Evolutionary conservation across 139 green algal genomes (phyloP).

Genomic region (Dunaliella sp.): DNA sequence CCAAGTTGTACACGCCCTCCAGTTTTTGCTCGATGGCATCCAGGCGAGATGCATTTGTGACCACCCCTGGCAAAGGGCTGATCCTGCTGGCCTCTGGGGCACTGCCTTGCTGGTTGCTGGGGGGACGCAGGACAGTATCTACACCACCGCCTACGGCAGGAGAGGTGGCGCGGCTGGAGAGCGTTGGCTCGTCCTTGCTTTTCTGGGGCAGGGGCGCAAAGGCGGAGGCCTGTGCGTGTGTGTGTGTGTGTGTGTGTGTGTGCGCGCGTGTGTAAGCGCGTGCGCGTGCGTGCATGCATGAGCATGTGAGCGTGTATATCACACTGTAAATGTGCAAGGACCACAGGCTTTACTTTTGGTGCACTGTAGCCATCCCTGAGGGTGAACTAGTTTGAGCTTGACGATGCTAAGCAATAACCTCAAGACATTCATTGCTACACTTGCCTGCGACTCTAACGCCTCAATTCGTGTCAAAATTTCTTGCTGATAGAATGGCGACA

Average conservation of each 20-base stretch:
- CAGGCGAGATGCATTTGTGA: slow-evolving; percentile 15
- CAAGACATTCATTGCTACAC: too few species aligned
- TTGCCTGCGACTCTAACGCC: slow-evolving; percentile 20
- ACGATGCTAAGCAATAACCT: too few species aligned
- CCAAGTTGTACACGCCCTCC: slow-evolving; percentile 43
- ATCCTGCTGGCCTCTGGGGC: background rate
- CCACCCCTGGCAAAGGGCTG: background rate
- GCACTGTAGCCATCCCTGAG: too few species aligned
- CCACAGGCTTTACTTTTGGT: too few species aligned
- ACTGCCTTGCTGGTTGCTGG: background rate
- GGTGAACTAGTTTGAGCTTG: too few species aligned
- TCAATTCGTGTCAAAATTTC: slow-evolving; percentile 20
- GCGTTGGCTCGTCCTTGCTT: background rate
- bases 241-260: background rate
- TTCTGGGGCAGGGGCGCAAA: background rate
- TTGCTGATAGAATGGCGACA: slow-evolving; percentile 51
- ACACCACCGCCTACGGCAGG: background rate
- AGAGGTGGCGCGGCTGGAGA: background rate
- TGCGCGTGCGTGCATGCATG: background rate
- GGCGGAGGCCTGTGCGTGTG: background rate
- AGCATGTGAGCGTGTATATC: background rate
- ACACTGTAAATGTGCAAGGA: too few species aligned
- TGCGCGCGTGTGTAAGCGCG: background rate
- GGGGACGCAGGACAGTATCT: background rate
- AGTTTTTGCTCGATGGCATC: slow-evolving; percentile 27